Conservation (phyloP, 176 grass and related monocot genomes). For the Oryza brachyantha region DNA sequence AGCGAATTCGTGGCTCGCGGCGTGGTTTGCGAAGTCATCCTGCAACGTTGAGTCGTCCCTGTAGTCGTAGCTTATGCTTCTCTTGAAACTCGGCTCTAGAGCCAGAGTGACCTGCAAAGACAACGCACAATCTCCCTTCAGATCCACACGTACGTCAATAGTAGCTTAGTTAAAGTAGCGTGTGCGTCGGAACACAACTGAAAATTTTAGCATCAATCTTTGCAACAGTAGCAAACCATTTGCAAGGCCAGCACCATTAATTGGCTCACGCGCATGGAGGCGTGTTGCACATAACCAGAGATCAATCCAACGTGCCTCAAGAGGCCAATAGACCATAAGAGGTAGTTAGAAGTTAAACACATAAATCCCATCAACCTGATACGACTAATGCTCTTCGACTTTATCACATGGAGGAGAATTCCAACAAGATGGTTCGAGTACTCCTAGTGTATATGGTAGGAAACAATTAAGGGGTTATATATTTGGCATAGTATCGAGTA, state of each 20-base stretch:
- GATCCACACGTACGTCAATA: not conserved
- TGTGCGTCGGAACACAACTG: not conserved
- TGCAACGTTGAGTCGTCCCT: constrained; percentile 47
- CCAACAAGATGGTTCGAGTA: too few species aligned
- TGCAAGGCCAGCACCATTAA: too few species aligned
- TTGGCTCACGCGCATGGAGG: not conserved
- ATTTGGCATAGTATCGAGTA: too few species aligned
- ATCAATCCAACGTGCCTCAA: too few species aligned
- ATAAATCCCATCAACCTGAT: too few species aligned
- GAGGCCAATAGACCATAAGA: too few species aligned
- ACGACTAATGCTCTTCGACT: too few species aligned
- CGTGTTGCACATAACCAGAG: not conserved
- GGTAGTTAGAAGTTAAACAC: too few species aligned
- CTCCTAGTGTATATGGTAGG: too few species aligned
- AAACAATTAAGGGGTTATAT: too few species aligned
- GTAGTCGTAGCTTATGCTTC: constrained; percentile 68
- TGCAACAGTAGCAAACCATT: not conserved
- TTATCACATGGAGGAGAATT: too few species aligned
- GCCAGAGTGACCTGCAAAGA: constrained; percentile 91
- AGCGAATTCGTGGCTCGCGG: constrained; percentile 62
- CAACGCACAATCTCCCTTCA: not conserved
- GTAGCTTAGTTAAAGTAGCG: not conserved
- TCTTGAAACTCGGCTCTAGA: constrained; percentile 69
- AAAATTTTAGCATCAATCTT: not conserved
- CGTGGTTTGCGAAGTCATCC: constrained; percentile 60